Conservation (phyloP, 169 alveolate species). For the Plasmodium malariae region DNA sequence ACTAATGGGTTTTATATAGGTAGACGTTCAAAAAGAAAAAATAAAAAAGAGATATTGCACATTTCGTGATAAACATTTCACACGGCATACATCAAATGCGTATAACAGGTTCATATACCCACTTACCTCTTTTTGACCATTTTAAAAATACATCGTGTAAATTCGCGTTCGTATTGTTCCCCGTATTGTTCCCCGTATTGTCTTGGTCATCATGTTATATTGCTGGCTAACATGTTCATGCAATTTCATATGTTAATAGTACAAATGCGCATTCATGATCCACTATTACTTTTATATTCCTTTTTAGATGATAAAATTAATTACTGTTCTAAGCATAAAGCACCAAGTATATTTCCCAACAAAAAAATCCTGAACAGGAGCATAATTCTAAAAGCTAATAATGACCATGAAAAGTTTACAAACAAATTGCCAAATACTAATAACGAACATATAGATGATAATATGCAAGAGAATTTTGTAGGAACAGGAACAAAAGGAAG, state of each 20-base stretch:
- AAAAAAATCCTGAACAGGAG: not conserved
- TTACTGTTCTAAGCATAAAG: not conserved
- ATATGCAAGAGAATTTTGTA: not conserved
- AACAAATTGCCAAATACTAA: not conserved
- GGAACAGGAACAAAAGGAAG: not conserved
- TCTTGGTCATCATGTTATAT: too few species aligned
- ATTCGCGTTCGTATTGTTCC: too few species aligned
- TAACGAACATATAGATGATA: slow-evolving; percentile 4
- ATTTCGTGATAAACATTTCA: too few species aligned
- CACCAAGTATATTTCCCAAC: not conserved
- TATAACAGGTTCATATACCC: not conserved
- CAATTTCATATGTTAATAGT: too few species aligned
- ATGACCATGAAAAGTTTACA: not conserved
- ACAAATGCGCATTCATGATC: too few species aligned
- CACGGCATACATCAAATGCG: too few species aligned
- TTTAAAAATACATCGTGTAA: too few species aligned
- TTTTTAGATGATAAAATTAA: not conserved
- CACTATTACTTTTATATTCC: not conserved
- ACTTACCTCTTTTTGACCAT: not conserved
- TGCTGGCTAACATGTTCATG: too few species aligned
- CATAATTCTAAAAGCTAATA: not conserved
- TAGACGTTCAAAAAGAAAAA: not conserved
- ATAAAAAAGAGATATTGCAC: not conserved
- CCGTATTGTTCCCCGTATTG: too few species aligned
- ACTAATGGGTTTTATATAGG: slow-evolving; percentile 15